Percentiles rank a stretch among this genome's conserved stretches.
Evolutionary conservation across 139 green algal genomes (phyloP).

Genomic region (Auxenochlorella protothecoides): DNA sequence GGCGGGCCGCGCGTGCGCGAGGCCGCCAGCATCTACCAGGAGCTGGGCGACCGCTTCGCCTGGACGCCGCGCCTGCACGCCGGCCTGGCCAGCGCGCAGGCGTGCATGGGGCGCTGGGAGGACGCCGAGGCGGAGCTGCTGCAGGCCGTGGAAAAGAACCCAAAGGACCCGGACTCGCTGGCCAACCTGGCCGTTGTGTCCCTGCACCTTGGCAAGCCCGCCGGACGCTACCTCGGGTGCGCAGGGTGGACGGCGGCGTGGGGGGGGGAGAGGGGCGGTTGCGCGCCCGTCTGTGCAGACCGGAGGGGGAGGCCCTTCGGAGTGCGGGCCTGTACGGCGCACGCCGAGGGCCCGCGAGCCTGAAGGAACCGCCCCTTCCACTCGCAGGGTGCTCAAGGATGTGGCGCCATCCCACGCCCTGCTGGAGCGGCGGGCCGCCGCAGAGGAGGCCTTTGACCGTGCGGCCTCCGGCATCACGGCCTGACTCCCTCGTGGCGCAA

Average conservation of each 20-base stretch:
- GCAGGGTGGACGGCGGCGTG: constrained; percentile 44
- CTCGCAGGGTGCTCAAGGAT: constrained; percentile 51
- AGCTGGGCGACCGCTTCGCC: constrained; percentile 91
- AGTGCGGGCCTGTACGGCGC: constrained; percentile 3
- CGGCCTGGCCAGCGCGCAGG: constrained; percentile 73
- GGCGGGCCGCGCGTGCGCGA: constrained; percentile 92
- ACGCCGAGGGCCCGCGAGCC: constrained; percentile 18
- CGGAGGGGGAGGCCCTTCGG: not conserved
- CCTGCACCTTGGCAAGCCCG: constrained; percentile 79
- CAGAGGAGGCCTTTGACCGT: constrained; percentile 55
- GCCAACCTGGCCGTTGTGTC: constrained; percentile 77
- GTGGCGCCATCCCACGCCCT: constrained; percentile 52
- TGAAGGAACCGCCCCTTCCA: not conserved
- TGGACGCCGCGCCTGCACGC: constrained; percentile 86
- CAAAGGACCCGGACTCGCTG: constrained; percentile 84
- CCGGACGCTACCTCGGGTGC: constrained; percentile 51
- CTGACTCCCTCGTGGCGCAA: not conserved
- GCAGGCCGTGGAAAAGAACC: constrained; percentile 78
- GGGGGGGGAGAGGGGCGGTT: not conserved
- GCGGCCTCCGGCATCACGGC: constrained; percentile 36
- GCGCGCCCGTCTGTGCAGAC: not conserved
- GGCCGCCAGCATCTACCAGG: constrained; percentile 87
- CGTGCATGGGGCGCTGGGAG: constrained; percentile 79
- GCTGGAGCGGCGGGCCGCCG: constrained; percentile 35
- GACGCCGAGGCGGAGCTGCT: constrained; percentile 55